Evolutionary conservation across 164 flowering plant genomes (phyloP).

Genomic region (Liriodendron chinense): DNA sequence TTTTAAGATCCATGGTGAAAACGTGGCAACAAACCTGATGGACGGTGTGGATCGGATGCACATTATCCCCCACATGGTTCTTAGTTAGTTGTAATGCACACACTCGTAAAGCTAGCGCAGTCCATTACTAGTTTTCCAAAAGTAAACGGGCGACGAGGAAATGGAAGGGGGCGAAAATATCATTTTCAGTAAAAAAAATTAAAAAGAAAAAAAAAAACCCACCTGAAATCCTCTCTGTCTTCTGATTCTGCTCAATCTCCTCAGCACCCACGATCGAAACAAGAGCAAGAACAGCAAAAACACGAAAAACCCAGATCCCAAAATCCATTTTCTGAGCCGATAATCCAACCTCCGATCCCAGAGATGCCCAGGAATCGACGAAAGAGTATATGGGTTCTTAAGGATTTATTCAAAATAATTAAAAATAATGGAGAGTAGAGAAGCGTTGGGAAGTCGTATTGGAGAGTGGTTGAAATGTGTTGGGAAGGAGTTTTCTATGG

Average conservation of each 20-base stretch:
- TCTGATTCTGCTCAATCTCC: conserved; percentile 35
- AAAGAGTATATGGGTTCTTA: background rate
- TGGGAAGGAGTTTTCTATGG: conserved; percentile 20
- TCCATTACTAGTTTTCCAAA: background rate
- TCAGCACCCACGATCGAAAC: conserved; percentile 23
- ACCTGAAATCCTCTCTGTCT: conserved; percentile 78
- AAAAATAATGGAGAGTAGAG: conserved; percentile 3
- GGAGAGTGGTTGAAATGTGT: conserved; percentile 13
- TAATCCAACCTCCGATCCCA: background rate
- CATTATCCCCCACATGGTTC: background rate
- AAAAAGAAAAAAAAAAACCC: background rate
- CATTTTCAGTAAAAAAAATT: background rate
- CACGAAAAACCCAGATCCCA: conserved; percentile 4
- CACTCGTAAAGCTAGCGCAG: background rate
- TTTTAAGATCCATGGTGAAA: no score
- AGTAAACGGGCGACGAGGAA: background rate
- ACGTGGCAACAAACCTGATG: no score
- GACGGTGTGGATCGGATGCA: background rate
- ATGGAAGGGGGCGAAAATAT: background rate
- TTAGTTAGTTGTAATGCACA: background rate
- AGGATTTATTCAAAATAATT: conserved; percentile 8
- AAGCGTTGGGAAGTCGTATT: conserved; percentile 19
- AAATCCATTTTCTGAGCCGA: background rate
- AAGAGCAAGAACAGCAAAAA: background rate
- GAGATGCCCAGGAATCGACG: background rate